Conservation (phyloP, 1,284 basidiomycete species). For the Pholiota adiposa region DNA sequence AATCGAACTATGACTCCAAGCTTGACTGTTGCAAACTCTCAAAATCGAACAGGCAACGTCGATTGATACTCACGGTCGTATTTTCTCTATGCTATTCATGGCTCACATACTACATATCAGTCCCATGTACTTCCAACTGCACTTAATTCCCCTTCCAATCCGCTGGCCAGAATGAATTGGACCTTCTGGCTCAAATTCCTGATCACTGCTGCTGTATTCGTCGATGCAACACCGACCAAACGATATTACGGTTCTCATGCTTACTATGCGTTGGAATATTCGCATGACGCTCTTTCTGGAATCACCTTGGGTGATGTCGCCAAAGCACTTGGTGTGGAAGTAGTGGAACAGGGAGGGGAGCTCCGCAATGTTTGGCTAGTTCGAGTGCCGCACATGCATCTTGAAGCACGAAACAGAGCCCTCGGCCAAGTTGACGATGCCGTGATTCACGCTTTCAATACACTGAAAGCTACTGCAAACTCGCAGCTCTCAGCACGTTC, state of each 20-base stretch:
- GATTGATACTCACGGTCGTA: background rate
- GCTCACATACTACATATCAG: background rate
- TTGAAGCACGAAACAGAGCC: conserved; percentile 32
- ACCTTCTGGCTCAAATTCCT: conserved; percentile 33
- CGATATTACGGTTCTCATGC: conserved; percentile 78
- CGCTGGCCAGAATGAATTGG: conserved; percentile 34
- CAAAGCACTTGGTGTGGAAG: conserved; percentile 73
- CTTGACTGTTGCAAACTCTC: background rate
- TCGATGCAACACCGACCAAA: conserved; percentile 41
- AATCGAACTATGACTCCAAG: background rate
- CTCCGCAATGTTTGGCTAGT: conserved; percentile 86
- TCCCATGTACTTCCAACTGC: conserved; percentile 6
- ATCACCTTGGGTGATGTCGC: conserved; percentile 63
- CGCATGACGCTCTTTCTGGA: conserved; percentile 42
- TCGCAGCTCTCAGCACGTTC: conserved; percentile 39
- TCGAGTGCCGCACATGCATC: conserved; percentile 50
- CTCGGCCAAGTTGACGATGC: conserved; percentile 36
- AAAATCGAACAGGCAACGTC: background rate
- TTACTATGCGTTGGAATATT: conserved; percentile 89
- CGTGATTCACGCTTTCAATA: conserved; percentile 54
- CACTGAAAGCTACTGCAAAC: conserved; percentile 43
- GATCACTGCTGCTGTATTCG: conserved; percentile 25
- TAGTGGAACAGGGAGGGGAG: conserved; percentile 89
- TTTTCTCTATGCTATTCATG: conserved; percentile 2
- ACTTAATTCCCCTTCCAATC: conserved; percentile 4